Conservation (phyloP, 1,284 basidiomycete genomes). For the Neolentinus lepideus region DNA sequence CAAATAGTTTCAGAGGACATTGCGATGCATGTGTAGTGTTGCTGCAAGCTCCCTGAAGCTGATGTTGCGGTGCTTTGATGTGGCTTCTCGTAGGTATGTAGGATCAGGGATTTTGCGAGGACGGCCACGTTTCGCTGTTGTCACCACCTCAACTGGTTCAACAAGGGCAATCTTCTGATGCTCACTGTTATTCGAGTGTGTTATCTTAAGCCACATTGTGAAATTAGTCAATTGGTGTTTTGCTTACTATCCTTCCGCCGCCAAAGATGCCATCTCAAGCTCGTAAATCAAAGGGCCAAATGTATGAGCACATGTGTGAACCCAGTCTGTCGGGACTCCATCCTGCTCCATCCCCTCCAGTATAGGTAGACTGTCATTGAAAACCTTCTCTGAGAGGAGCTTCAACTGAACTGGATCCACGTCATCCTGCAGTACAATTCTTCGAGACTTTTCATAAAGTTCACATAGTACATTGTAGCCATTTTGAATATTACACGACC, state of each 20-base stretch:
- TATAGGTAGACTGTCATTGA: conserved; percentile 1
- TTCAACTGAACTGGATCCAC: conserved; percentile 2
- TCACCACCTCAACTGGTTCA: background rate
- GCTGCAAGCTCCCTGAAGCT: background rate
- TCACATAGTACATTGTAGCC: background rate
- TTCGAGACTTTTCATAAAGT: background rate
- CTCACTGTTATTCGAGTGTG: background rate
- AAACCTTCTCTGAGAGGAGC: background rate
- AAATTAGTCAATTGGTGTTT: background rate
- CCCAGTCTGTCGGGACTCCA: background rate
- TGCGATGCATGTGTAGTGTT: conserved; percentile 2
- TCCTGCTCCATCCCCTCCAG: background rate
- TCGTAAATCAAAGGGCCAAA: conserved; percentile 8
- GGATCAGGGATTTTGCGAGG: conserved; percentile 5
- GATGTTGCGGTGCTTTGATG: conserved; percentile 1
- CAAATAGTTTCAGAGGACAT: conserved; percentile 3
- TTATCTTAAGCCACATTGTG: background rate
- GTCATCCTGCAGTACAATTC: background rate
- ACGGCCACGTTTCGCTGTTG: conserved; percentile 1
- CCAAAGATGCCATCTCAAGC: conserved; percentile 7
- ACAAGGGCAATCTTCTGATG: background rate
- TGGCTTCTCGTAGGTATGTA: conserved; percentile 3
- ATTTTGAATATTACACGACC: background rate
- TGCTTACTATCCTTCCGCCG: conserved; percentile 6
- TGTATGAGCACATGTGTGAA: background rate